Conservation (phyloP, 495 filamentous ascomycete species). For the Apiosordaria backusii region DNA sequence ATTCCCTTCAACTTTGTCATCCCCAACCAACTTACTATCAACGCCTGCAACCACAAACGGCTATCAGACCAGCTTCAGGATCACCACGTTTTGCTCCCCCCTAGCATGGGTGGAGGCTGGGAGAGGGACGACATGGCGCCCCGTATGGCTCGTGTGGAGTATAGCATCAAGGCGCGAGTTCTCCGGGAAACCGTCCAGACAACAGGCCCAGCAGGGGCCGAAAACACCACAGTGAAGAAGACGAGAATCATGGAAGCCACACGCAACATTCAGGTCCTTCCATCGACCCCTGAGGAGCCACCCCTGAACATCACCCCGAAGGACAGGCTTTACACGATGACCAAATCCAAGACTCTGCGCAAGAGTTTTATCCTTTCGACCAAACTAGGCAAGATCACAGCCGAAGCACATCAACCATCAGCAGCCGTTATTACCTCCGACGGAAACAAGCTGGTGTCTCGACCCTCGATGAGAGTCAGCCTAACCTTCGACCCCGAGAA, state of each 20-base stretch:
- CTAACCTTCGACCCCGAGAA: conserved; percentile 70
- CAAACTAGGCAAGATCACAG: conserved; percentile 69
- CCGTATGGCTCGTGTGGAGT: conserved; percentile 72
- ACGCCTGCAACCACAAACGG: conserved; percentile 46
- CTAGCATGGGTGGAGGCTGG: conserved; percentile 67
- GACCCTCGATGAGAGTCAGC: conserved; percentile 63
- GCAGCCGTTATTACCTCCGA: conserved; percentile 58
- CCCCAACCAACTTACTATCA: conserved; percentile 64
- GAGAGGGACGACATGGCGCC: conserved; percentile 78
- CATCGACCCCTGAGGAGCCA: conserved; percentile 67
- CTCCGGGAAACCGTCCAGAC: conserved; percentile 33
- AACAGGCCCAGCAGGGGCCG: neutral
- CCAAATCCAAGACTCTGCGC: conserved; percentile 71
- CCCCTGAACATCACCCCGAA: conserved; percentile 62
- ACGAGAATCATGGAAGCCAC: conserved; percentile 43
- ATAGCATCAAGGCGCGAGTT: conserved; percentile 62
- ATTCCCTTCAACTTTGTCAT: conserved; percentile 89
- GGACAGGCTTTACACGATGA: conserved; percentile 62
- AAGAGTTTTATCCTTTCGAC: conserved; percentile 69
- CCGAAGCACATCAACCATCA: conserved; percentile 69
- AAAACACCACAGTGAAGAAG: conserved; percentile 15
- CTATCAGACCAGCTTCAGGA: conserved; percentile 57
- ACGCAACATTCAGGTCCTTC: conserved; percentile 73
- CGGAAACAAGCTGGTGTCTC: conserved; percentile 34
- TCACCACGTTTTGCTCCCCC: conserved; percentile 75